Evolutionary conservation across 2,329 filamentous ascomycete species (phyloP).

Genomic region (Fusarium mundagurra): DNA sequence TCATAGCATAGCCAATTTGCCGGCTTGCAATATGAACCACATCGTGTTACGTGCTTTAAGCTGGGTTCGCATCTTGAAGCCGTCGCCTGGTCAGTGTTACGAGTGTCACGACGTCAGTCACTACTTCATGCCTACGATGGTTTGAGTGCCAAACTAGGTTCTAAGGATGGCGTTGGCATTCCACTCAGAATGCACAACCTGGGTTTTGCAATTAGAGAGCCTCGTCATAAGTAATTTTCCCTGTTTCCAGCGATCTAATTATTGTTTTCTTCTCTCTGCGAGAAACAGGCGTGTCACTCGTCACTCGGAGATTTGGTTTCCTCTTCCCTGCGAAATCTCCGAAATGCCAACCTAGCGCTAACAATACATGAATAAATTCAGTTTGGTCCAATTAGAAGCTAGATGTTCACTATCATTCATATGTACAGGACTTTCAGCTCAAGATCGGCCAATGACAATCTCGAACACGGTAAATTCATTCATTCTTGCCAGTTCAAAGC

Average conservation of each 20-base stretch:
- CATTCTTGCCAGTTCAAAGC: background rate
- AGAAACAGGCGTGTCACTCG: constrained; percentile 13
- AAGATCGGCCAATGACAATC: constrained; percentile 22
- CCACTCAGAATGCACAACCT: background rate
- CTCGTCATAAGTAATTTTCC: constrained; percentile 24
- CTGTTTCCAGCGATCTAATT: constrained; percentile 14
- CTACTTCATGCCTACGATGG: background rate
- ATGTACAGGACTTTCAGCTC: background rate
- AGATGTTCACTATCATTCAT: constrained; percentile 13
- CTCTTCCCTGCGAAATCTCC: constrained; percentile 36
- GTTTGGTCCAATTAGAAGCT: constrained; percentile 29
- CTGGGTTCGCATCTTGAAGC: background rate
- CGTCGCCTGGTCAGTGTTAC: constrained; percentile 21
- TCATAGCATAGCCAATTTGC: background rate
- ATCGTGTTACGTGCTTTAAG: constrained; percentile 2
- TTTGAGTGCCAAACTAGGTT: background rate
- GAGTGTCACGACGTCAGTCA: constrained; percentile 5
- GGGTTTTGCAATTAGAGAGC: background rate
- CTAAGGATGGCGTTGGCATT: constrained; percentile 1
- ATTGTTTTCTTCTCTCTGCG: background rate
- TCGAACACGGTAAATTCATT: background rate
- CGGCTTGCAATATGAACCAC: background rate
- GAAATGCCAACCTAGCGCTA: constrained; percentile 32
- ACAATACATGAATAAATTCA: constrained; percentile 20
- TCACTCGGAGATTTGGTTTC: constrained; percentile 39